phyloP scores from a whole-genome alignment of 495 filamentous ascomycete genomes.

The Xylona heveae region DNA sequence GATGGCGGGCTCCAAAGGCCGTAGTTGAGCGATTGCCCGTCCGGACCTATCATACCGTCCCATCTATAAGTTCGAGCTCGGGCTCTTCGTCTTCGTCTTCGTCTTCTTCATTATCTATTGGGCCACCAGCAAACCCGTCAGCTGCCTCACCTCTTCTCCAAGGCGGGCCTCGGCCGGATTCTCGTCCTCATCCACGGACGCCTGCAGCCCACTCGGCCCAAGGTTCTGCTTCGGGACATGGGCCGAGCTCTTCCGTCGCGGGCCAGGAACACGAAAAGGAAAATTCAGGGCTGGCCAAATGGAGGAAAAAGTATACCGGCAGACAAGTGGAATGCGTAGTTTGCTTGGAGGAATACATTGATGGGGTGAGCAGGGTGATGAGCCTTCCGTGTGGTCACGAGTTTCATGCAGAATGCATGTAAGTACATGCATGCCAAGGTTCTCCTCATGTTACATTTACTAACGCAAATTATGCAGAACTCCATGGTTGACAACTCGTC shows the following conservation, averaged over 20 bases:
- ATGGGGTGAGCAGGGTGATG: slow-evolving; percentile 90
- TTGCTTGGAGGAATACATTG: slow-evolving; percentile 89
- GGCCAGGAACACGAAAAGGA: slow-evolving; percentile 5
- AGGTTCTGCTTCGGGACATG: slow-evolving; percentile 31
- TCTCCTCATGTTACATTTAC: slow-evolving; percentile 8
- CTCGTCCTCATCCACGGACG: too few species aligned
- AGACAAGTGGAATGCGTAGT: slow-evolving; percentile 92
- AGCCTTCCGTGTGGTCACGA: slow-evolving; percentile 96
- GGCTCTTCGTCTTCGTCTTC: slow-evolving; percentile 37
- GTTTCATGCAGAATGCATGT: slow-evolving; percentile 98
- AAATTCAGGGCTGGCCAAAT: slow-evolving; percentile 22
- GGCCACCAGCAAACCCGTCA: slow-evolving; percentile 35
- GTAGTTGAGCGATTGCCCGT: slow-evolving; percentile 91
- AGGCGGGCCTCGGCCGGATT: slow-evolving; percentile 12
- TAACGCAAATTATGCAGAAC: slow-evolving; percentile 33
- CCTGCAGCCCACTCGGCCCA: slow-evolving; percentile 35
- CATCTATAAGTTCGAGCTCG: too few species aligned
- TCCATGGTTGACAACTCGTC: slow-evolving; percentile 90
- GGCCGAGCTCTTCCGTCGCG: slow-evolving; percentile 17
- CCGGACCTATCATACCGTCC: slow-evolving; percentile 76
- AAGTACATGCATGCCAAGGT: slow-evolving; percentile 25
- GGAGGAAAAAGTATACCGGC: slow-evolving; percentile 65
- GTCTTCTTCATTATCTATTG: slow-evolving; percentile 26
- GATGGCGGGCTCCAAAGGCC: slow-evolving; percentile 92
- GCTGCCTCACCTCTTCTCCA: slow-evolving; percentile 58